Evolutionary conservation across 495 filamentous ascomycete species (phyloP).

Genomic region (Neurospora pannonica): DNA sequence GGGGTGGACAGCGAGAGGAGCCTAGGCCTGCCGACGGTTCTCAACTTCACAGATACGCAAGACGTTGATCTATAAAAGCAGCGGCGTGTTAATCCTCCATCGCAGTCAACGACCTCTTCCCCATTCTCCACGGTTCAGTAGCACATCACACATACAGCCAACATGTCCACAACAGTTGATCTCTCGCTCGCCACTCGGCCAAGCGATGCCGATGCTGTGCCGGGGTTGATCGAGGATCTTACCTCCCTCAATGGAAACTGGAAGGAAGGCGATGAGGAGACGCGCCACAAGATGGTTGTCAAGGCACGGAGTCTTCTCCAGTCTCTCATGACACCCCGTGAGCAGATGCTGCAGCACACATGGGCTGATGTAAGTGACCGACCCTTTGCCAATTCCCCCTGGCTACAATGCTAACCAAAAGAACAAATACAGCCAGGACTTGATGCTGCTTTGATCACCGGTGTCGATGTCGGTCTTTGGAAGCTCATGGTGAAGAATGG

Average conservation of each 20-base stretch:
- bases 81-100: not conserved
- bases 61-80: not conserved
- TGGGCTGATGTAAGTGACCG: slow-evolving; percentile 20
- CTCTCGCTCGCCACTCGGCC: slow-evolving; percentile 8
- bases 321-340: slow-evolving; percentile 26
- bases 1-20: not conserved
- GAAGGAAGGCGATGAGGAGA: slow-evolving; percentile 3
- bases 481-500: slow-evolving; percentile 4
- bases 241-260: not conserved
- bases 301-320: slow-evolving; percentile 19
- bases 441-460: slow-evolving; percentile 5
- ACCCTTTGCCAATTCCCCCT: not conserved
- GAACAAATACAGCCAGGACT: not conserved
- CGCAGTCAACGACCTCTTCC: not conserved
- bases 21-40: not conserved
- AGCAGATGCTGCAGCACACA: slow-evolving; percentile 25
- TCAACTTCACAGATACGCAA: not conserved
- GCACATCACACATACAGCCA: not conserved
- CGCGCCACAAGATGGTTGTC: slow-evolving; percentile 12
- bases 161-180: slow-evolving; percentile 1
- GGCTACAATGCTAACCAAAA: too few species aligned
- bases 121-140: not conserved
- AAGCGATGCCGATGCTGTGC: slow-evolving; percentile 6
- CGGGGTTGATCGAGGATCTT: slow-evolving; percentile 10
- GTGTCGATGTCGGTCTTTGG: slow-evolving; percentile 13